Evolutionary conservation across 1,284 basidiomycete species (phyloP).

Genomic region (Trametes pubescens): DNA sequence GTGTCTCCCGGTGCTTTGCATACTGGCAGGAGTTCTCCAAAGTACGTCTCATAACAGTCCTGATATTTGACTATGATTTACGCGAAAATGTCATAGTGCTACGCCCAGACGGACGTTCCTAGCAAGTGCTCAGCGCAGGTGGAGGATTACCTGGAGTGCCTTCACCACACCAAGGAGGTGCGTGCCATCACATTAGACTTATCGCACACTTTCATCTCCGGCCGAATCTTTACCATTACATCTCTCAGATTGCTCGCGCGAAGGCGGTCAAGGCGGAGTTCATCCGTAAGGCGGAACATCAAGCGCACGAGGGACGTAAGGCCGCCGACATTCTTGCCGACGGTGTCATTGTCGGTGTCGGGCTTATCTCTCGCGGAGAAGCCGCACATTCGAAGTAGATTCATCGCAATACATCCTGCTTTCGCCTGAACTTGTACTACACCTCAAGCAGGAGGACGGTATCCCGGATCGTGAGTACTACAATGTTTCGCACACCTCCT

Average conservation of each 20-base stretch:
- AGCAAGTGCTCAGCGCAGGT: conserved; percentile 76
- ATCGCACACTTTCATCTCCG: not conserved
- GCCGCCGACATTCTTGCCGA: conserved; percentile 77
- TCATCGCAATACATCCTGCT: conserved; percentile 22
- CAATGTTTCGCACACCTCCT: too few species aligned
- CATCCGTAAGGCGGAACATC: conserved; percentile 69
- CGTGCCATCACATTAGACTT: conserved; percentile 29
- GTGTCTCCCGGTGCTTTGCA: conserved; percentile 88
- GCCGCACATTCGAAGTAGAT: conserved; percentile 34
- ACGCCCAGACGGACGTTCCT: conserved; percentile 83
- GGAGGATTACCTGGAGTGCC: conserved; percentile 94
- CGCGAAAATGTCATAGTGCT: conserved; percentile 70
- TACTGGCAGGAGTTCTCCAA: conserved; percentile 95
- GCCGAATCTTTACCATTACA: conserved; percentile 11
- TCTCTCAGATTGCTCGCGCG: conserved; percentile 73
- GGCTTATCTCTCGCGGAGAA: conserved; percentile 69
- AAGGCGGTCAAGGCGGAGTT: conserved; percentile 80
- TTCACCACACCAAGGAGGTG: conserved; percentile 93
- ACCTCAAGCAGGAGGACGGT: too few species aligned
- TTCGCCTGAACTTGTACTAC: not conserved
- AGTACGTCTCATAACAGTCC: conserved; percentile 47
- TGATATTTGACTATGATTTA: conserved; percentile 10
- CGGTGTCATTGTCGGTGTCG: conserved; percentile 78
- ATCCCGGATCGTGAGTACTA: too few species aligned
- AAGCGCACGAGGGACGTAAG: conserved; percentile 75